Evolutionary conservation across 129 eudicot genomes (phyloP).

Genomic region (Saussurea involucrata): DNA sequence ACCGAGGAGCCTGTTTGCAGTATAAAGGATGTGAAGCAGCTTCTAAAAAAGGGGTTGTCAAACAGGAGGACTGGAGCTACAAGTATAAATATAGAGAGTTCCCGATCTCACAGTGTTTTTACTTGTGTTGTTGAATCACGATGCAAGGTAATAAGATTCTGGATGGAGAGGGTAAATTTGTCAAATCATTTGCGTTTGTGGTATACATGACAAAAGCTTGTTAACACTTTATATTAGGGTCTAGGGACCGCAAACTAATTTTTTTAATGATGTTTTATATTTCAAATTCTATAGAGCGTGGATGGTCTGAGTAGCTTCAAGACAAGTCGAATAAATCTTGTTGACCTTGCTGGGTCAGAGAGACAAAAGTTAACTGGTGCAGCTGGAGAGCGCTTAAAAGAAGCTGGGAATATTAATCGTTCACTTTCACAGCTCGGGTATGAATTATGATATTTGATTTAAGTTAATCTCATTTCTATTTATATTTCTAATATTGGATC

Average conservation of each 20-base stretch:
- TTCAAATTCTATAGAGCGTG: conserved; percentile 45
- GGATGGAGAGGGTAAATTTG: background rate
- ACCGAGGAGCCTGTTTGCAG: conserved; percentile 80
- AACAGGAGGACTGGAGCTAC: conserved; percentile 89
- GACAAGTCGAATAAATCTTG: conserved; percentile 88
- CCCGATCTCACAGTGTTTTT: conserved; percentile 97
- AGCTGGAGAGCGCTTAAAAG: conserved; percentile 96
- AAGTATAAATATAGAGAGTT: conserved; percentile 88
- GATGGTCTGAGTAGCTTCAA: conserved; percentile 85
- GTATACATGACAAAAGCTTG: conserved; percentile 5
- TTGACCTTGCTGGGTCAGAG: conserved; percentile 99
- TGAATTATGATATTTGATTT: conserved; percentile 12
- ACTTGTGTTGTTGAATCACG: conserved; percentile 97
- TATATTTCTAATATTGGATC: background rate
- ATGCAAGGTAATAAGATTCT: conserved; percentile 64
- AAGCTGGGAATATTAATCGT: conserved; percentile 96
- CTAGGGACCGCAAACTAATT: background rate
- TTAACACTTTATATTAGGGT: background rate
- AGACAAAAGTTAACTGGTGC: conserved; percentile 97
- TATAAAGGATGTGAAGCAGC: conserved; percentile 74
- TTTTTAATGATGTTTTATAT: background rate
- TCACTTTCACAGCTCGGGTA: conserved; percentile 99
- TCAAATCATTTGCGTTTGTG: background rate
- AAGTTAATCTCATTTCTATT: background rate
- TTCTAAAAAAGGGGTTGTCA: conserved; percentile 87